These are phyloP conservation scores for Tubosaeta sp. DNA, from an alignment of 768 basidiomycete species.

Conservation along the genomic window DNA sequence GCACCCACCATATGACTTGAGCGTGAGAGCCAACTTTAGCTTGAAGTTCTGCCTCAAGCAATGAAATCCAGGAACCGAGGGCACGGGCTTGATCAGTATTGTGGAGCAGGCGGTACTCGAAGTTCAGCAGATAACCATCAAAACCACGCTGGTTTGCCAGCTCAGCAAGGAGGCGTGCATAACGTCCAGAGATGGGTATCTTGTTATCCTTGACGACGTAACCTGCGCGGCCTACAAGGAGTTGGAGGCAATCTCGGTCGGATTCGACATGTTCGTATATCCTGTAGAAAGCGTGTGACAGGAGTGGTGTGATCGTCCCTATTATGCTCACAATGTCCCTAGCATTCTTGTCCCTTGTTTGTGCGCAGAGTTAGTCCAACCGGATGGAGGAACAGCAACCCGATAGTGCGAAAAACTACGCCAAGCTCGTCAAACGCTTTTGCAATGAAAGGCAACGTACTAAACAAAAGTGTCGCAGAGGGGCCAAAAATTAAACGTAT, in stretches of 20 bases:
- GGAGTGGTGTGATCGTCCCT: neutral
- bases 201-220: constrained; percentile 26
- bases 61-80: constrained; percentile 62
- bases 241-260: constrained; percentile 58
- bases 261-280: constrained; percentile 28
- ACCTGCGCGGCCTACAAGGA: constrained; percentile 47
- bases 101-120: constrained; percentile 55
- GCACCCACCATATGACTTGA: constrained; percentile 62
- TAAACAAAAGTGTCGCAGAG: constrained; percentile 70
- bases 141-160: constrained; percentile 73
- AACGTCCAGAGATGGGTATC: constrained; percentile 59
- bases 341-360: constrained; percentile 74
- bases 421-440: constrained; percentile 2
- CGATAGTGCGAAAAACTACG: constrained; percentile 78
- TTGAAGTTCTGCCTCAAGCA: constrained; percentile 57
- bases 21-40: constrained; percentile 61
- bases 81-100: constrained; percentile 55
- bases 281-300: constrained; percentile 45
- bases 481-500: constrained; percentile 82
- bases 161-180: constrained; percentile 63
- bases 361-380: constrained; percentile 76
- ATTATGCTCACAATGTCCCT: constrained; percentile 62
- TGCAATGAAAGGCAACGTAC: constrained; percentile 37
- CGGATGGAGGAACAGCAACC: constrained; percentile 71
- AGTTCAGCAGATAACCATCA: constrained; percentile 83